Conservation (phyloP, 768 basidiomycete genomes). For the Rhodocollybia butyracea region DNA sequence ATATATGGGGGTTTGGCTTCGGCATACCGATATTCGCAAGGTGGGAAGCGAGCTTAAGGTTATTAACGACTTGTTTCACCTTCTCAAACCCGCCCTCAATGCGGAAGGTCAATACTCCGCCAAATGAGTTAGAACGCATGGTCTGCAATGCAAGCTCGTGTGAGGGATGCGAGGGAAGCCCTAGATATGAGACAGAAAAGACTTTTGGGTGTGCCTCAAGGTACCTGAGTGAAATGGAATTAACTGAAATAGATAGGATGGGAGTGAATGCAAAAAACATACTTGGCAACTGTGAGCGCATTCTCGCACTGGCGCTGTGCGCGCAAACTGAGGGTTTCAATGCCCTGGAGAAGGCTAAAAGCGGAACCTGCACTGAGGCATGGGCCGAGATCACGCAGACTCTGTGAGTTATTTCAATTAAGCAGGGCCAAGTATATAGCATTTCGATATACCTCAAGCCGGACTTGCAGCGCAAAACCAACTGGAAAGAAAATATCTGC, state of each 20-base stretch:
- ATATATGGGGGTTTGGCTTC: neutral
- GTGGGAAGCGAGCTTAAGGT: conserved; percentile 32
- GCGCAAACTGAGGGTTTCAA: conserved; percentile 61
- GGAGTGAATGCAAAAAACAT: neutral
- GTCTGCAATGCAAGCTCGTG: conserved; percentile 27
- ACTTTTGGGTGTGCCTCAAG: conserved; percentile 31
- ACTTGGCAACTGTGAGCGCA: conserved; percentile 47
- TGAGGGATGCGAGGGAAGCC: conserved; percentile 28
- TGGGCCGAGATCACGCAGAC: conserved; percentile 47
- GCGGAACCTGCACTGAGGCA: conserved; percentile 51
- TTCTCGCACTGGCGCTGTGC: conserved; percentile 57
- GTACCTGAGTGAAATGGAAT: neutral
- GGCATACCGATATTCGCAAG: conserved; percentile 28
- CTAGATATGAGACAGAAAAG: conserved; percentile 37
- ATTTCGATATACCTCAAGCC: conserved; percentile 24
- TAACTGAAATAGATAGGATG: neutral
- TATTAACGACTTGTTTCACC: conserved; percentile 29
- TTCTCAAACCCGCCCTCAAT: conserved; percentile 28
- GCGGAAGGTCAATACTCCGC: conserved; percentile 37
- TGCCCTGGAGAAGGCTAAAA: conserved; percentile 52
- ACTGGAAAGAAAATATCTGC: conserved; percentile 43
- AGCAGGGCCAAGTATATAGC: no score
- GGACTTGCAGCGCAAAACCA: conserved; percentile 49
- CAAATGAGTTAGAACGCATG: conserved; percentile 25
- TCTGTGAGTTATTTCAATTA: conserved; percentile 27